Evolutionary conservation across 108 stramenopile genomes (phyloP), one percentile per base, ranked within the genome.

Genomic region (Cyclotella atomus): DNA sequence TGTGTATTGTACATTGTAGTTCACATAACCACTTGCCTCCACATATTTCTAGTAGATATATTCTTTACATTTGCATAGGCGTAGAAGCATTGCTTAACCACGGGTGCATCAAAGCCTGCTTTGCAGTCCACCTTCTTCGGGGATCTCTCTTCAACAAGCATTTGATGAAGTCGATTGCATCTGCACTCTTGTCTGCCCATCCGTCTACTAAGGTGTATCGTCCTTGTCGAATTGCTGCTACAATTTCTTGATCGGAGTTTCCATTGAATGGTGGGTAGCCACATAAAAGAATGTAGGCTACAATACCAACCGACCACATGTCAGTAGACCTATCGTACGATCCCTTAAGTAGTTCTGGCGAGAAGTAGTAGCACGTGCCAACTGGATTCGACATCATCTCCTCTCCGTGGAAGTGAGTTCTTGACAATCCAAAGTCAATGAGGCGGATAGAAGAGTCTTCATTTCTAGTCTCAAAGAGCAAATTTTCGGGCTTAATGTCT

Each of bases 241-340:
- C 79, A 75, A 97, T 89, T 64, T 96, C 83, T 6, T 84, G 64
- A 55, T 98, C 96, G 28, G 88, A 91, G 33, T 95, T 92, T 28
- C 96, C 97, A 73, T 97, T 97, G 73, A 99, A 98, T 29, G 99
- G 99, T 19, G 97, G 97, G 70, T 97, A 99, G 10, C 97, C 97
- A 33, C 90, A 94, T 16, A 98, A 63, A 10, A 98, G 63, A 33
- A 97, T 93, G 77, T 92, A 98, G 0, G 84, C 77, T 47, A 98
- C 89, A n/a, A 97, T 93, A 25, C 98, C 98, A 32, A 97, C 63
- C 24, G 86, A 86, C 97, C 98, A 98, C 80, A 97, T 89, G 68
- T 97, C 97, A 63, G 73, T 55, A 19, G 79, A 45, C 23, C 64
- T 72, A 46, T 84, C 88, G 57, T 93, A 93, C 10, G 24, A 50